A percentile compares a stretch with the other conserved stretches of the same genome.
These are phyloP conservation scores for Solanum sejunctum DNA, from an alignment of 257 asterid genomes.

Conservation along the genomic window DNA sequence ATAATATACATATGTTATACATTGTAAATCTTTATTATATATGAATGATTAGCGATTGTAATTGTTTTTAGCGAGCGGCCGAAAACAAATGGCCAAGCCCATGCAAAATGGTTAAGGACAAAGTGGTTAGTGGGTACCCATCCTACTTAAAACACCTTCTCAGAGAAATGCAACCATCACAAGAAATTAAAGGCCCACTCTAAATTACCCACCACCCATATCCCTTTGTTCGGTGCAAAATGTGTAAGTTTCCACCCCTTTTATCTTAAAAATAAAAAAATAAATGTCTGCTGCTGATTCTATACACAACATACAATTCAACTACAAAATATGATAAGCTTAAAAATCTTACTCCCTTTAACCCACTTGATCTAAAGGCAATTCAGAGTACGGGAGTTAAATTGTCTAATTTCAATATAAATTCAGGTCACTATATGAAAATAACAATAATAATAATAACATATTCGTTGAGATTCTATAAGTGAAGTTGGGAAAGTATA, in stretches of 20 bases:
- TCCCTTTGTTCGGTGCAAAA: constrained; percentile 8
- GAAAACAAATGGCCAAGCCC: not conserved
- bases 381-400: not conserved
- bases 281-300: not conserved
- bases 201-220: not conserved
- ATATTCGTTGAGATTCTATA: too few relatives aligned
- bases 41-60: not conserved
- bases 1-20: too few relatives aligned
- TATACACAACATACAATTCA: not conserved
- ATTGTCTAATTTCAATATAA: not conserved
- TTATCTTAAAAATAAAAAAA: not conserved
- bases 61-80: not conserved
- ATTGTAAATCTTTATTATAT: not conserved
- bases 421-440: too few relatives aligned
- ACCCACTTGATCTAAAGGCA: too few relatives aligned
- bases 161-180: constrained; percentile 32
- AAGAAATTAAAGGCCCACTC: constrained; percentile 22
- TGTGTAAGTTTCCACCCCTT: constrained; percentile 5
- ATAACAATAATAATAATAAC: too few relatives aligned
- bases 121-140: constrained; percentile 35
- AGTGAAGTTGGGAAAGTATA: too few relatives aligned
- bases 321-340: not conserved
- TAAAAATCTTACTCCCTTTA: not conserved
- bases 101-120: constrained; percentile 16
- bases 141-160: constrained; percentile 17